Evolutionary conservation across 306 rosid species (phyloP), one percentile per base, ranked within the genome.

Genomic region (Comarum palustre): DNA sequence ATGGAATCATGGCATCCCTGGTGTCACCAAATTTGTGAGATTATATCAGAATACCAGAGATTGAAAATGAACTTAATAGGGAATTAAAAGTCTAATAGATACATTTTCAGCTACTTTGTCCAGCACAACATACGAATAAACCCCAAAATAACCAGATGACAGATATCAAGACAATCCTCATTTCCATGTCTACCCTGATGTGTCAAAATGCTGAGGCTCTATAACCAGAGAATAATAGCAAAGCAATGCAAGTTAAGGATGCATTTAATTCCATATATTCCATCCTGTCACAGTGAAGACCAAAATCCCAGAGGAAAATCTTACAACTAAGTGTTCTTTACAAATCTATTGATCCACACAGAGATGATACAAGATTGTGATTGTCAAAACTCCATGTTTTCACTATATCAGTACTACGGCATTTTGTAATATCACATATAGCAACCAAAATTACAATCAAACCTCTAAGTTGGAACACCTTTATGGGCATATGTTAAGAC

Each of bases 1-100:
- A 95, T 10, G 99, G 99, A 84, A 95, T 90, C 99, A 95, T 95
- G 62, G 99, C 99, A 76, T 86, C 97, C 92, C 99, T 95, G 92
- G 81, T 43, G 78, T 90, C 12, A 69, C 52, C 81, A 73, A 36
- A 58, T 76, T 52, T 74, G 54, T 87, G 68, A 85, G 79, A 80
- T 57, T 24, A 55, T 51, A 73, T 15, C 22, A 50, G 12, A 46
- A n/a, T 42, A 52, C 55, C 6, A 29, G 9, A 20, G 9, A 41
- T 25, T 41, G 25, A 63, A 60, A 60, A 7, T 19, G n/a, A 71
- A 71, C 27, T 15, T 42, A 52, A 39, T 38, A 38, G 51, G 42
- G 22, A 68, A 29, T 8, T 17, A 27, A 46, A 16, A 9, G 38
- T 45, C 36, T 42, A 43, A 14, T 45, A 27, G 29, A 22, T 48